A percentile compares a stretch with the other conserved stretches of the same genome.
These are phyloP conservation scores for Podospora anserina DNA, from an alignment of 495 filamentous ascomycete genomes.

Conservation along the genomic window DNA sequence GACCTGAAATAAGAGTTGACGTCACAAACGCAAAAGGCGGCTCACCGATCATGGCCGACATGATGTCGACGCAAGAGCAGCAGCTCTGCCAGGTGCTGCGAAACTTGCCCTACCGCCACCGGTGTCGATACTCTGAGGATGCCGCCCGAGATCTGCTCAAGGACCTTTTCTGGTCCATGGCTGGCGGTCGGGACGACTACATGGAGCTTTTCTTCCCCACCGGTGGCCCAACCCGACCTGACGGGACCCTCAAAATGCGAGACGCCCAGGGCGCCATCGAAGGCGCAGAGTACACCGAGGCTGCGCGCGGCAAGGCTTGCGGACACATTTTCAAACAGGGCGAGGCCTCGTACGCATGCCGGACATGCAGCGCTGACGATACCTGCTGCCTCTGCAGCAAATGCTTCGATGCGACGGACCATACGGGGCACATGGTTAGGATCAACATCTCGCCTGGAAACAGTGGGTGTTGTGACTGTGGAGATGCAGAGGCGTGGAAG, in stretches of 20 bases:
- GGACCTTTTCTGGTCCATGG: conserved; percentile 82
- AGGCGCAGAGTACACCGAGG: conserved; percentile 90
- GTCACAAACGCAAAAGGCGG: conserved; percentile 8
- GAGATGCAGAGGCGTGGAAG: conserved; percentile 90
- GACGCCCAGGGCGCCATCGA: conserved; percentile 88
- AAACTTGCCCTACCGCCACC: conserved; percentile 63
- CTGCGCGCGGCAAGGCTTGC: conserved; percentile 89
- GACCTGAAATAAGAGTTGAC: conserved; percentile 11
- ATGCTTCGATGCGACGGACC: conserved; percentile 94
- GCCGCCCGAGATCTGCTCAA: conserved; percentile 68
- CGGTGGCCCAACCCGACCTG: conserved; percentile 52
- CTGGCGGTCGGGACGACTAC: conserved; percentile 66
- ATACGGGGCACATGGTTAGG: conserved; percentile 87
- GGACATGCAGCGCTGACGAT: conserved; percentile 84
- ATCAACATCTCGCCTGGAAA: conserved; percentile 83
- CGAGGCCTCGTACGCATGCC: conserved; percentile 90
- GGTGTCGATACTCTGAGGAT: conserved; percentile 66
- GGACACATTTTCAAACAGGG: conserved; percentile 93
- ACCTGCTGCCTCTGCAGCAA: conserved; percentile 83
- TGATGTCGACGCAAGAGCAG: conserved; percentile 70
- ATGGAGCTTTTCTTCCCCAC: conserved; percentile 75
- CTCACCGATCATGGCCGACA: conserved; percentile 36
- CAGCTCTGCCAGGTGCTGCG: conserved; percentile 74
- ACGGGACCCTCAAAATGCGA: conserved; percentile 67
- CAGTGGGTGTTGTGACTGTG: conserved; percentile 95